A percentile compares a stretch with the other conserved stretches of the same genome.
These are phyloP conservation scores for Kregervanrija delftensis DNA, from an alignment of 805 yeast species.

Conservation along the genomic window DNA sequence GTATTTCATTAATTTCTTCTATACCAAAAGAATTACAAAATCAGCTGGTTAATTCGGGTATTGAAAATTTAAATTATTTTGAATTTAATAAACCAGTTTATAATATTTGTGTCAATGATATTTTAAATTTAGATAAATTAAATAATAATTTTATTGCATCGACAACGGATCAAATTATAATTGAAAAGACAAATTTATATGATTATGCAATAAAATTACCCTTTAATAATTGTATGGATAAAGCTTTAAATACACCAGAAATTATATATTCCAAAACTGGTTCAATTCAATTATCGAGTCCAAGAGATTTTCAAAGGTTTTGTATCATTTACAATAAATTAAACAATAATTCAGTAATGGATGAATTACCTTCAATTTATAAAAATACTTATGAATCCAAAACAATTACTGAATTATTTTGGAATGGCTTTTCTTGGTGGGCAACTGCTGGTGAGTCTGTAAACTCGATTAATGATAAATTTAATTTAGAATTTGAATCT, in stretches of 20 bases:
- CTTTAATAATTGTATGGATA: slow-evolving; percentile 2
- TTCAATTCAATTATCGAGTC: slow-evolving; percentile 23
- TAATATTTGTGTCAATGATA: slow-evolving; percentile 57
- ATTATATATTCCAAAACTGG: slow-evolving; percentile 10
- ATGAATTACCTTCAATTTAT: slow-evolving; percentile 11
- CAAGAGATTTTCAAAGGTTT: slow-evolving; percentile 32
- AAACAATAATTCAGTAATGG: slow-evolving; percentile 1
- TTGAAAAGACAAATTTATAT: slow-evolving; percentile 45
- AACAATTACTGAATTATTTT: slow-evolving; percentile 51
- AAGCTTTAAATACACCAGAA: slow-evolving; percentile 15
- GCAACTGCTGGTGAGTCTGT: slow-evolving; percentile 73
- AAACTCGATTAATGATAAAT: slow-evolving; percentile 31
- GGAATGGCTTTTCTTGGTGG: slow-evolving; percentile 81
- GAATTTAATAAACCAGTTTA: slow-evolving; percentile 46
- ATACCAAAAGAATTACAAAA: slow-evolving; percentile 48
- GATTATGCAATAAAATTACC: slow-evolving; percentile 35
- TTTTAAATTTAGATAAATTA: slow-evolving; percentile 28
- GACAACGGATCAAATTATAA: slow-evolving; percentile 60
- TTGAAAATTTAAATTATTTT: slow-evolving; percentile 12
- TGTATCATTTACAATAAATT: slow-evolving; percentile 21
- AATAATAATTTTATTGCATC: slow-evolving; percentile 45
- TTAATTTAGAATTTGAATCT: slow-evolving; percentile 28
- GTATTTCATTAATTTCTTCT: slow-evolving; percentile 53
- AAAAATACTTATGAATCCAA: slow-evolving; percentile 31
- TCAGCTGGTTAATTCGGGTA: slow-evolving; percentile 23